Evolutionary conservation across 768 basidiomycete species (phyloP).

Genomic region (Candolleomyces aberdarensis): DNA sequence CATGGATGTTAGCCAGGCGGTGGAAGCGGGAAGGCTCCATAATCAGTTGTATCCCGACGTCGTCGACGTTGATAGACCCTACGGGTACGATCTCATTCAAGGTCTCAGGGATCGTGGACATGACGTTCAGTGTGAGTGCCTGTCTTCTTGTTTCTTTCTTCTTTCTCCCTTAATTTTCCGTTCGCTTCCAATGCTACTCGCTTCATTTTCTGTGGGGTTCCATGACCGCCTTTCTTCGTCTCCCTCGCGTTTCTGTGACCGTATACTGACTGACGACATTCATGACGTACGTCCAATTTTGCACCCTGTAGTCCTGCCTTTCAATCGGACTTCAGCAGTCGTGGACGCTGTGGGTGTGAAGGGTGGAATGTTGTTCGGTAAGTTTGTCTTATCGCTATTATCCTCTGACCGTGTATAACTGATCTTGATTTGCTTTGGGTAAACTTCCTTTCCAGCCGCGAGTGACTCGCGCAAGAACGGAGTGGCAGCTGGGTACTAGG

Average conservation of each 20-base stretch:
- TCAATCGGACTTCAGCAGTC: constrained; percentile 32
- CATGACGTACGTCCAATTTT: background rate
- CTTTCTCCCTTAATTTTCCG: too few relatives aligned
- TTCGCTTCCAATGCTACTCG: too few relatives aligned
- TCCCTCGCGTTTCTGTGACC: too few relatives aligned
- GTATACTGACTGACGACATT: too few relatives aligned
- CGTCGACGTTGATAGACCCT: constrained; percentile 58
- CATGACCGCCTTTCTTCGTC: background rate
- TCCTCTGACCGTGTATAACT: background rate
- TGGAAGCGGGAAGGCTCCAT: constrained; percentile 84
- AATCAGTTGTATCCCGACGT: constrained; percentile 74
- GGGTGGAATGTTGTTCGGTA: constrained; percentile 63
- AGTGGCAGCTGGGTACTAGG: constrained; percentile 12
- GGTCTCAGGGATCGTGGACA: constrained; percentile 64
- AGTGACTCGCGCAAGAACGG: constrained; percentile 15
- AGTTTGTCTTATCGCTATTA: constrained; percentile 17
- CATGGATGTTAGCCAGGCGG: constrained; percentile 70
- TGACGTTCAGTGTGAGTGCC: constrained; percentile 54
- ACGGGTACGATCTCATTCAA: constrained; percentile 54
- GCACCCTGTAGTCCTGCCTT: background rate
- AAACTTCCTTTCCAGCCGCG: background rate
- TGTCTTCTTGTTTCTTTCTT: too few relatives aligned
- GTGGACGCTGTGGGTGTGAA: constrained; percentile 59
- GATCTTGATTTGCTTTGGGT: background rate
- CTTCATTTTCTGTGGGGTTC: too few relatives aligned